These are phyloP conservation scores for Phytophthora aleatoria DNA, from an alignment of 352 stramenopile genomes.

Conservation along the genomic window DNA sequence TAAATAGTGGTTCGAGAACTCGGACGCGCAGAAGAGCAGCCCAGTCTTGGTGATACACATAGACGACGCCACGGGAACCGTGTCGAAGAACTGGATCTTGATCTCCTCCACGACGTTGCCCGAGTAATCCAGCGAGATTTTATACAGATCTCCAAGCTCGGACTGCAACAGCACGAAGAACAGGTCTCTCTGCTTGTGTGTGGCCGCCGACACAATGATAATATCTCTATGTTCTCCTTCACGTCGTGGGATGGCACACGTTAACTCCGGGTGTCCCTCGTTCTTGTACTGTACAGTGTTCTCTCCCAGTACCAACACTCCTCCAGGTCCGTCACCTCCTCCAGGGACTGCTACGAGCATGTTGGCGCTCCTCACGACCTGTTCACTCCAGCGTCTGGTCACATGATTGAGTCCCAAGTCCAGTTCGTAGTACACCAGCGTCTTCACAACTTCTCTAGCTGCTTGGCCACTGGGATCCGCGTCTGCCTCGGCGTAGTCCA, in stretches of 20 bases:
- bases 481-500: constrained; percentile 94
- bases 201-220: constrained; percentile 92
- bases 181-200: constrained; percentile 94
- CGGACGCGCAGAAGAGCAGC: constrained; percentile 95
- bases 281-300: constrained; percentile 98
- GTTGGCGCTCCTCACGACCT: constrained; percentile 91
- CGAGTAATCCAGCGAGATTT: constrained; percentile 94
- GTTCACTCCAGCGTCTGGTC: constrained; percentile 94
- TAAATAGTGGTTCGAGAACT: constrained; percentile 98
- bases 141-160: constrained; percentile 99
- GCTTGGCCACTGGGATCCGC: constrained; percentile 76
- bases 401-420: constrained; percentile 99
- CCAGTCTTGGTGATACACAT: constrained; percentile 98
- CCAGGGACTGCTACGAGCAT: constrained; percentile 92
- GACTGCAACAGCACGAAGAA: constrained; percentile 99
- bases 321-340: constrained; percentile 85
- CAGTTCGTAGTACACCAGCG: constrained; percentile 98
- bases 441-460: constrained; percentile 87
- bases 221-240: constrained; percentile 83
- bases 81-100: constrained; percentile 97
- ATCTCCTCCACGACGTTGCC: constrained; percentile 82
- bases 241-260: constrained; percentile 77
- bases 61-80: constrained; percentile 91
- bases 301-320: constrained; percentile 97
- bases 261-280: constrained; percentile 86